A percentile compares a stretch with the other conserved stretches of the same genome.
Conservation (phyloP, 441 rosid species). For the Pelargonium cotyledonis region DNA sequence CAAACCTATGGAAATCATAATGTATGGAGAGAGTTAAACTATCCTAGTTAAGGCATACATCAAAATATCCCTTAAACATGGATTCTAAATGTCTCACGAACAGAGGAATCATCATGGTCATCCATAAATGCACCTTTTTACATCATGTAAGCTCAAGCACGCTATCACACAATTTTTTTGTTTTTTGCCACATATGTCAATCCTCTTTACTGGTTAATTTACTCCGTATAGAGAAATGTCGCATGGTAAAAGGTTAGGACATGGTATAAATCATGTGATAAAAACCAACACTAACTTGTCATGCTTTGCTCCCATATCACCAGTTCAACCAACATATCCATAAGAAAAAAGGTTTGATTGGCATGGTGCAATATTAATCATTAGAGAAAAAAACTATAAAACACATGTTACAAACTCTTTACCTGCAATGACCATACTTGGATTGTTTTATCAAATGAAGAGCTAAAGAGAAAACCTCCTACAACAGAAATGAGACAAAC, state of each 20-base stretch:
- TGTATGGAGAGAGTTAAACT: no score
- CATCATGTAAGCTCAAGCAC: no score
- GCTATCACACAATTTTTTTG: no score
- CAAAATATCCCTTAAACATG: no score
- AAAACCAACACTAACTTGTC: neutral
- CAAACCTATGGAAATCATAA: no score
- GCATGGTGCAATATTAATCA: slow-evolving; percentile 1
- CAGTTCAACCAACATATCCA: neutral
- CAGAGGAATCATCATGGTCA: no score
- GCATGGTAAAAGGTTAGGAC: neutral
- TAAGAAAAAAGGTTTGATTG: neutral
- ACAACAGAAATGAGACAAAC: slow-evolving; percentile 24
- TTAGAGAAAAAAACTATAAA: neutral
- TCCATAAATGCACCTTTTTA: no score
- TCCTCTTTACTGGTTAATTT: neutral
- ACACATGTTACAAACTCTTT: slow-evolving; percentile 11
- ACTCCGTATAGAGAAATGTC: neutral
- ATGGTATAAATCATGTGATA: neutral
- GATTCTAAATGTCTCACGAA: no score
- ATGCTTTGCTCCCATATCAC: neutral
- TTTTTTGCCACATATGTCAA: no score
- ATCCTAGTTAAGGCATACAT: no score
- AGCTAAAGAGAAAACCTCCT: slow-evolving; percentile 82
- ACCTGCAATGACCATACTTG: slow-evolving; percentile 86
- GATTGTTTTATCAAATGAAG: slow-evolving; percentile 72